Evolutionary conservation across 345 rosid species (phyloP).

Genomic region (Excoecaria cochinchinensis): DNA sequence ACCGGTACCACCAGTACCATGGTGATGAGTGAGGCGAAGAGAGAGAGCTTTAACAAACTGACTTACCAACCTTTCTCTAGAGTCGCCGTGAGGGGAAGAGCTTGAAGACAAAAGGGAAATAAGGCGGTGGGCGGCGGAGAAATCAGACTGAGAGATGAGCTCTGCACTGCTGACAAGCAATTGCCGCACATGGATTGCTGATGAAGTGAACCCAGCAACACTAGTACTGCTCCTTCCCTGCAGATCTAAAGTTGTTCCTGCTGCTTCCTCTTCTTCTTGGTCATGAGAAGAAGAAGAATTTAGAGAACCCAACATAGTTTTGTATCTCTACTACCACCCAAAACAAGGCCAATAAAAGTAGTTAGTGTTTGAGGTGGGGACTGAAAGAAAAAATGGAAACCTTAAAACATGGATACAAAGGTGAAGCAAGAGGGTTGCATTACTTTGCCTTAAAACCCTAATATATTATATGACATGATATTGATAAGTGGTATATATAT

Average conservation of each 20-base stretch:
- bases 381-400: neutral
- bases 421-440: neutral
- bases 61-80: constrained; percentile 64
- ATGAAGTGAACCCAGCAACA: constrained; percentile 6
- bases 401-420: neutral
- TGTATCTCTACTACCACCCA: too few species aligned
- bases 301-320: constrained; percentile 16
- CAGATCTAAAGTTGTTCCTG: constrained; percentile 33
- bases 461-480: neutral
- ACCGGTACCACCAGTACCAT: constrained; percentile 4
- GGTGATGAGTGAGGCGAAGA: constrained; percentile 52
- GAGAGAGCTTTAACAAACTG: constrained; percentile 83
- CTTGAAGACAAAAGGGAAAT: constrained; percentile 48
- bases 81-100: constrained; percentile 82
- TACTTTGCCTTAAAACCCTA: neutral
- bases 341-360: neutral
- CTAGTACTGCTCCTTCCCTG: neutral
- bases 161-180: constrained; percentile 69
- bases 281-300: constrained; percentile 31
- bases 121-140: constrained; percentile 69
- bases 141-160: constrained; percentile 62
- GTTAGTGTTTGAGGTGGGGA: neutral
- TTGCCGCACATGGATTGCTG: constrained; percentile 61
- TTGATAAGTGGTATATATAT: neutral
- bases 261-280: constrained; percentile 35